phyloP scores from a whole-genome alignment of 1,139 yeast species.

The Petasospora rhodanensis region DNA sequence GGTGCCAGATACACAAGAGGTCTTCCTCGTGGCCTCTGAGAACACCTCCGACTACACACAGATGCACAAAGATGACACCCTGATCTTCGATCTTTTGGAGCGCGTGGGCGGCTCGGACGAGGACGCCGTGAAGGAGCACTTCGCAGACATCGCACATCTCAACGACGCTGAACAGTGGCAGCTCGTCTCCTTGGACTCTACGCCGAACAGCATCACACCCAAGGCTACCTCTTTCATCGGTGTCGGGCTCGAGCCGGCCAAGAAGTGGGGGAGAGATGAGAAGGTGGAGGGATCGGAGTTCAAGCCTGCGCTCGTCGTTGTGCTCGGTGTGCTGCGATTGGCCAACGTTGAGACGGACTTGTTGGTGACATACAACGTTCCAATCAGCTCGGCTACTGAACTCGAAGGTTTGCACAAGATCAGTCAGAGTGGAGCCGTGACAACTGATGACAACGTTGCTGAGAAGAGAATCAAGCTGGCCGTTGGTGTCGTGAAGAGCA shows the following conservation, averaged over 20 bases:
- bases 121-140: conserved; percentile 36
- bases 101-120: conserved; percentile 38
- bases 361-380: conserved; percentile 55
- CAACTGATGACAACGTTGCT: conserved; percentile 17
- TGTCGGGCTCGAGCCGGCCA: conserved; percentile 34
- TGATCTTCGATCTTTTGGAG: conserved; percentile 72
- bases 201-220: conserved; percentile 4
- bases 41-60: conserved; percentile 30
- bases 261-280: conserved; percentile 47
- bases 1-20: conserved; percentile 89
- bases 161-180: conserved; percentile 31
- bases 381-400: conserved; percentile 30
- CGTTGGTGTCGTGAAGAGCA: conserved; percentile 28
- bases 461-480: conserved; percentile 29
- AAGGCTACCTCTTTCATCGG: conserved; percentile 24
- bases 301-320: conserved; percentile 37
- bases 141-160: conserved; percentile 37
- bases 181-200: conserved; percentile 16
- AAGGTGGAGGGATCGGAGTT: conserved; percentile 12
- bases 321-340: conserved; percentile 52
- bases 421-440: conserved; percentile 3
- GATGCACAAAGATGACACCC: conserved; percentile 46
- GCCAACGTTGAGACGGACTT: conserved; percentile 54
- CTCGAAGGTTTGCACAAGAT: conserved; percentile 23
- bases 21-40: conserved; percentile 45